These are phyloP conservation scores for Vachellia collinsii DNA, from an alignment of 306 rosid genomes.

Conservation along the genomic window DNA sequence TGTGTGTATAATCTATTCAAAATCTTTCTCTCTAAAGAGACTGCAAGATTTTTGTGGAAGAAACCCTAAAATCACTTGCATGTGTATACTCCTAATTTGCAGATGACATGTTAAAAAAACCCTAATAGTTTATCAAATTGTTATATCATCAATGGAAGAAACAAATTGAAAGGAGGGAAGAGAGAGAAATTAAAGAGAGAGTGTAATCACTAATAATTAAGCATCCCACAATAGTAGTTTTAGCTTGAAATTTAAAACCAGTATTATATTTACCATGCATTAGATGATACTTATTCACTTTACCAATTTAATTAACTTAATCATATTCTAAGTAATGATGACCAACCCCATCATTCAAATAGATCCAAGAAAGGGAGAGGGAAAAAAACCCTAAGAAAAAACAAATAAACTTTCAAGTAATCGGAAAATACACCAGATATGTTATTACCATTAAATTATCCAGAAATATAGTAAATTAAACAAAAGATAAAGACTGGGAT, in stretches of 20 bases:
- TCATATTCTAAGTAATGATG: conserved; percentile 42
- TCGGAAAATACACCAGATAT: not conserved
- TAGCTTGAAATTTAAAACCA: conserved; percentile 14
- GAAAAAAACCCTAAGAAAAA: conserved; percentile 6
- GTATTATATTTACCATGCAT: not conserved
- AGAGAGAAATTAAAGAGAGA: not conserved
- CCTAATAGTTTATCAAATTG: conserved; percentile 30
- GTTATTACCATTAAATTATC: conserved; percentile 24
- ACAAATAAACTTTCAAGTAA: not conserved
- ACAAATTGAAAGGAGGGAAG: not conserved
- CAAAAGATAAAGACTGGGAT: conserved; percentile 26
- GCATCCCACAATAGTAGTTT: not conserved
- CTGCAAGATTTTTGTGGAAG: not conserved
- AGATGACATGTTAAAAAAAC: conserved; percentile 15
- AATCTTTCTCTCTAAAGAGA: not conserved
- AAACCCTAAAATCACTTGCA: conserved; percentile 8
- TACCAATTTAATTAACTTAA: not conserved
- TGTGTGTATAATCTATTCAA: not conserved
- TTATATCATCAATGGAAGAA: not conserved
- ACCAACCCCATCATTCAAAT: conserved; percentile 45
- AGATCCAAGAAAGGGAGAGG: conserved; percentile 11
- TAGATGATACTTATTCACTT: not conserved
- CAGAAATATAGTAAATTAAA: conserved; percentile 7
- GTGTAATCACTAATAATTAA: conserved; percentile 4
- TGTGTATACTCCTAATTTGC: not conserved